Evolutionary conservation across 805 yeast species (phyloP), one percentile per base, ranked within the genome.

Genomic region (Nakazawaea siamensis): DNA sequence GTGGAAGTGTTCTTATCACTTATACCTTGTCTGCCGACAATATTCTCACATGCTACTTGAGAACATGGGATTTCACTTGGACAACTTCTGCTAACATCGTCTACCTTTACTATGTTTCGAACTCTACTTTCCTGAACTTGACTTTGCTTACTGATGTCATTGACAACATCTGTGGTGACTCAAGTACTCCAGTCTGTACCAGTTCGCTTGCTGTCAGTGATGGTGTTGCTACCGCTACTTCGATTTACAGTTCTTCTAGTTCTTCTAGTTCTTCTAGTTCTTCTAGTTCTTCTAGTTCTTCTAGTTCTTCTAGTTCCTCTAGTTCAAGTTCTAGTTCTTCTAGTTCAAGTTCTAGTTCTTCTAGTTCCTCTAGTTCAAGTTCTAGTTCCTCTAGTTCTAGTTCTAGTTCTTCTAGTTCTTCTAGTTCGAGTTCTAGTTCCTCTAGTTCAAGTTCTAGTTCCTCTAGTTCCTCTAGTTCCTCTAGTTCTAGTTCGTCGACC

Each of bases 41-140:
- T 21, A 6, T 33, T 21, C 9, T 33, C 8, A 20, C 31, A 16
- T 33, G 36, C 21, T 33, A 11, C 15, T 19, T 27, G 19, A 27
- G 27, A 27, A 19, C 31, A 10, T 33, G 36, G 36, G 26, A 7
- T 20, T 33, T 33, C 27, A 8, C 24, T 4, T 13, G 20, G 13
- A 14, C 30, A 6, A n/a, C 18, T 18, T 23, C 17, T 14, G 27
- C 8, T 12, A 13, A 11, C 14, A 13, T 25, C 15, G n/a, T 13
- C 14, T 25, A 25, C 27, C n/a, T 10, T 13, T 25, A 25, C 27
- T 25, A 25, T 13, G 27, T 25, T 13, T 25, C 27, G 13, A 25
- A 25, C 15, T 25, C n/a, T 13, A 13, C 15, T 25, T 14, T 14
- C 7, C 13, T 24, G 13, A 24, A 12, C 27, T n/a, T n/a, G n/a